Base-by-base conservation (phyloP, 2,329 filamentous ascomycete genomes). In the Clonostachys chloroleuca region DNA sequence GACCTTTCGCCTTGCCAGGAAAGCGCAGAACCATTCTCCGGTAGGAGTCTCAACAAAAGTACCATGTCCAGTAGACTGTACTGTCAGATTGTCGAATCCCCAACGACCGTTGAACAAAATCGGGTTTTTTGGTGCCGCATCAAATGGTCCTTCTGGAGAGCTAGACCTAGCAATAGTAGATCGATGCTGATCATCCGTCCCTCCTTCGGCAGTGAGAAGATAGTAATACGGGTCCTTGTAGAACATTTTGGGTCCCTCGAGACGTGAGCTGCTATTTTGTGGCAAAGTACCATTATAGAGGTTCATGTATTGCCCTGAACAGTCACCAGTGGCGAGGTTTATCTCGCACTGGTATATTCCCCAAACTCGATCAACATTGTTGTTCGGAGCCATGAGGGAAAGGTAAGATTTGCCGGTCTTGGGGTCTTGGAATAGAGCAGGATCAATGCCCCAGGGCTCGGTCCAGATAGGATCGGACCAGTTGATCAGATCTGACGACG, bases 181-280 rank as follows among this genome's bases (percentile, higher is more conserved):
- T 41, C 62, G 61, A 45, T 76, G 73, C 17, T 64, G 54, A 1
- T 55, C 58, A 36, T 58, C 62, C 3, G 74, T 77, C 2, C 75
- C 75, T 0, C 74, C 75, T 51, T 78, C 73, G 0, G 74, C 72
- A 2, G 71, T 72, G 43, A 75, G 62, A 12, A 78, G 63, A 47
- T 77, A 78, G 51, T 73, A 77, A 40, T 63, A 74, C 1, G 59
- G 64, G 54, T 65, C 33, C 50, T 67, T 69, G 52, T 69, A 71
- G 14, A 39, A 39, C 36, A 75, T 60, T 44, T 75, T 71, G 3
- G 73, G 71, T 0, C 51, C 54, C 41, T 56, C 55, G 4, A 54
- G 54, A 9, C 54, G 47, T 7, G 54, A 49, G 4, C 44, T 47
- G 5, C 40, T 18, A 3, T 36, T 49, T 9, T 51, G 44, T 13